Evolutionary conservation across 257 asterid genomes (phyloP).

Genomic region (Paulownia fortunei): DNA sequence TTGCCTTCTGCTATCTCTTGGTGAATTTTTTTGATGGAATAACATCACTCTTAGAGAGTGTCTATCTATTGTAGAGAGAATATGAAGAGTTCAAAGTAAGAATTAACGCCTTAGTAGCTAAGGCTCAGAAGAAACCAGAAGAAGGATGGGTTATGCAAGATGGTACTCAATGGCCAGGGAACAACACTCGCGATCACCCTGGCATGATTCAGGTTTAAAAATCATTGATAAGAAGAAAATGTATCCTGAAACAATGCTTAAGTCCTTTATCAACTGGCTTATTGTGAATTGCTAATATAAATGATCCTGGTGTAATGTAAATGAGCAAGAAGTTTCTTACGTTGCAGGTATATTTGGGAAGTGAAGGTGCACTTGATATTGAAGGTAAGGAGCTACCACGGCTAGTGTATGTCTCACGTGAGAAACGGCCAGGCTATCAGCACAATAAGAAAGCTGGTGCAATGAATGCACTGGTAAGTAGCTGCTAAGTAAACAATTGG

Average conservation of each 20-base stretch:
- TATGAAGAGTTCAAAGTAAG: slow-evolving; percentile 41
- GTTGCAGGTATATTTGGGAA: slow-evolving; percentile 35
- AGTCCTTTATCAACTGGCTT: slow-evolving; percentile 1
- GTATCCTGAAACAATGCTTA: slow-evolving; percentile 1
- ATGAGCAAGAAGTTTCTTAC: background rate
- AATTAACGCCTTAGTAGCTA: slow-evolving; percentile 32
- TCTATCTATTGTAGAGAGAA: slow-evolving; percentile 28
- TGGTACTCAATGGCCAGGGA: slow-evolving; percentile 91
- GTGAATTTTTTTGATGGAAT: background rate
- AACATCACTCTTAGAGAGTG: background rate
- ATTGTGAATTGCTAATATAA: background rate
- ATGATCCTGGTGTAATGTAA: slow-evolving; percentile 12
- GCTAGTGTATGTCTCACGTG: slow-evolving; percentile 38
- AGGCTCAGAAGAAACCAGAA: slow-evolving; percentile 39
- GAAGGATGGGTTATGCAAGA: slow-evolving; percentile 69
- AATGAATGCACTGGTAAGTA: slow-evolving; percentile 35
- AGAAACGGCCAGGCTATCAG: slow-evolving; percentile 37
- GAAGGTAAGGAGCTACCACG: slow-evolving; percentile 39
- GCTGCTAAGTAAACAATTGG: background rate
- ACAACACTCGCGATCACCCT: slow-evolving; percentile 82
- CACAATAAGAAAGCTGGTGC: slow-evolving; percentile 40
- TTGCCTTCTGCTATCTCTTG: slow-evolving; percentile 1
- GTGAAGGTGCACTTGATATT: slow-evolving; percentile 40
- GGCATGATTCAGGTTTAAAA: slow-evolving; percentile 80
- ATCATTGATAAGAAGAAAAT: background rate